Evolutionary conservation across 805 yeast species (phyloP).

Genomic region (Pichia scutulata): DNA sequence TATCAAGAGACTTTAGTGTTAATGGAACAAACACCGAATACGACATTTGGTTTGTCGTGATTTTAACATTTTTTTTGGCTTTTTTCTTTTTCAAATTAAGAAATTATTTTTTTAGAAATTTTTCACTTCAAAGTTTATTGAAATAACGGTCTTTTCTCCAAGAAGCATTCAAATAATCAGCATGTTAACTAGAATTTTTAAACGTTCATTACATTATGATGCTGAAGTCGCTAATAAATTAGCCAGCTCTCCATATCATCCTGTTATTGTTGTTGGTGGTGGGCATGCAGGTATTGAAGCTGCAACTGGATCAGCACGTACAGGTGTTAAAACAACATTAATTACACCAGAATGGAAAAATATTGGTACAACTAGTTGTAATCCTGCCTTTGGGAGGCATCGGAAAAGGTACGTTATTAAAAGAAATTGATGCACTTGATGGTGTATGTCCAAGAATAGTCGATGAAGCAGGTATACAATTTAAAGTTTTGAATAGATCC

Average conservation of each 20-base stretch:
- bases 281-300: slow-evolving; percentile 99
- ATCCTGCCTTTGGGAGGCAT: slow-evolving; percentile 97
- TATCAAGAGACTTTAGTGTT: background rate
- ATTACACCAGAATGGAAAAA: slow-evolving; percentile 69
- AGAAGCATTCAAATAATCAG: background rate
- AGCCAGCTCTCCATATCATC: slow-evolving; percentile 22
- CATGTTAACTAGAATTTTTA: slow-evolving; percentile 3
- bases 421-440: slow-evolving; percentile 94
- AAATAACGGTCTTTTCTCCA: background rate
- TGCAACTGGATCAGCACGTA: slow-evolving; percentile 83
- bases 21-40: background rate
- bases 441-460: slow-evolving; percentile 85
- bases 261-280: slow-evolving; percentile 89
- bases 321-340: slow-evolving; percentile 63
- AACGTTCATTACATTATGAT: slow-evolving; percentile 8
- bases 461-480: slow-evolving; percentile 89
- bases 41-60: background rate
- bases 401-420: slow-evolving; percentile 87
- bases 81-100: background rate
- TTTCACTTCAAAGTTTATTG: background rate
- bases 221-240: slow-evolving; percentile 8
- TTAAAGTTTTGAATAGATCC: slow-evolving; percentile 74
- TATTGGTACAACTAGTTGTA: slow-evolving; percentile 93
- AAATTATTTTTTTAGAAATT: background rate
- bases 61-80: background rate